phyloP scores from a whole-genome alignment of 805 yeast genomes.

The Candida hungchunana region DNA sequence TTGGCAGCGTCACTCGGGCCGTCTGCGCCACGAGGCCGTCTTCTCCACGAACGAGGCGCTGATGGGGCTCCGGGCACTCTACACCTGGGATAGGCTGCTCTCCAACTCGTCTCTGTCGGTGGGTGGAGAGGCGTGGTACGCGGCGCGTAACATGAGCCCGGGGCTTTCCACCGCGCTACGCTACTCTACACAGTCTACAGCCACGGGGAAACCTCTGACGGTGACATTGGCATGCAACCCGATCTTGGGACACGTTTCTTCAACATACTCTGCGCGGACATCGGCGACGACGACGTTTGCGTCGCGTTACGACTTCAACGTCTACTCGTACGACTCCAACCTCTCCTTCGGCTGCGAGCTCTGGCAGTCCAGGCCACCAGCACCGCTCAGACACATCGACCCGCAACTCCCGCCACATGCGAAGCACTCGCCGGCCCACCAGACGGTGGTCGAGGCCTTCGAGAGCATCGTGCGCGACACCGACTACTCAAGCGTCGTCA shows the following conservation, averaged over 20 bases:
- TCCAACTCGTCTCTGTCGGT: conserved; percentile 60
- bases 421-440: conserved; percentile 30
- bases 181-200: conserved; percentile 79
- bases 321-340: conserved; percentile 86
- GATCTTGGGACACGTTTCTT: conserved; percentile 79
- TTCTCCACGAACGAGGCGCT: conserved; percentile 82
- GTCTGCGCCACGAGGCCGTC: conserved; percentile 65
- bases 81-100: conserved; percentile 46
- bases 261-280: conserved; percentile 83
- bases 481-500: conserved; percentile 66
- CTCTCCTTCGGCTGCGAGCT: conserved; percentile 82
- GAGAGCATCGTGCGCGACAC: conserved; percentile 47
- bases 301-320: conserved; percentile 82
- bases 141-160: conserved; percentile 77
- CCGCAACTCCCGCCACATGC: conserved; percentile 31
- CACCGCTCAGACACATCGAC: conserved; percentile 15
- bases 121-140: conserved; percentile 90
- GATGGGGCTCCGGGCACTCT: conserved; percentile 74
- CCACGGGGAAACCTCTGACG: conserved; percentile 86
- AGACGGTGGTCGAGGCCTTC: conserved; percentile 46
- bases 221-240: conserved; percentile 88
- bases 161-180: conserved; percentile 84
- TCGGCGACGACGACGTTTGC: conserved; percentile 71
- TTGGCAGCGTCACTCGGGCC: conserved; percentile 63
- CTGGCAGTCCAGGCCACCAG: conserved; percentile 46